Base-by-base conservation (phyloP, 2,329 filamentous ascomycete genomes). In the Trichoderma guizhouense region DNA sequence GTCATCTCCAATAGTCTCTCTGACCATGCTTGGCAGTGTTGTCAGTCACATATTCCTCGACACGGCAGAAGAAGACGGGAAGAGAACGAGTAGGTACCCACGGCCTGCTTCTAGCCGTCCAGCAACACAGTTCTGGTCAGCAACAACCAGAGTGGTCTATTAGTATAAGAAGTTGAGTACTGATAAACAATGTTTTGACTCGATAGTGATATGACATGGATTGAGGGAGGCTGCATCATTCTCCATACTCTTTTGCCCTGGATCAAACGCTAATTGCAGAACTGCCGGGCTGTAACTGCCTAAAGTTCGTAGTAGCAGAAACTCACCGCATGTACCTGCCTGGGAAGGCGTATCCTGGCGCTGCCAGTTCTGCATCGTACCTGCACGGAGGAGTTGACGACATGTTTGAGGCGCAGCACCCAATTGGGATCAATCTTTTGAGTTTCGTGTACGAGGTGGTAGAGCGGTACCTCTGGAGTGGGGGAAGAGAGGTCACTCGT, bases 361-460 rank as follows among this genome's bases (percentile, higher is more conserved):
- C 18, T 47, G 34, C n/a, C 24, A 15, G 65, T 34, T 24, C 32
- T 58, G 34, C 51, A 67, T 60, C 36, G 65, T 68, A 43, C 65
- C 55, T 68, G 65, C 65, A 47, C 65, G 14, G 47, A 47, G 26
- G 26, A 43, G 53, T 60, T 32, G 65, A 68, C 65, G 65, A 43
- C 53, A 34, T 68, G 65, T 32, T 36, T n/a, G 65, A 68, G 65
- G 30, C 28, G 65, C 55, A 60, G 65, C 51, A n/a, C 26, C 65
- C 53, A 68, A 68, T 68, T 24, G 43, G n/a, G n/a, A 60, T 30
- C 30, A n/a, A 14, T 14, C 28, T 15, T 55, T 34, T n/a, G 8
- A 32, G 34, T 58, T 28, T 58, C 64, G 51, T 39, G 53, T 57
- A 67, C 61, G 26, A 64, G 26, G 61, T 47, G 26, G 36, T 47